These are phyloP conservation scores for Craterostigma plantagineum DNA, from an alignment of 257 asterid genomes.

Conservation along the genomic window DNA sequence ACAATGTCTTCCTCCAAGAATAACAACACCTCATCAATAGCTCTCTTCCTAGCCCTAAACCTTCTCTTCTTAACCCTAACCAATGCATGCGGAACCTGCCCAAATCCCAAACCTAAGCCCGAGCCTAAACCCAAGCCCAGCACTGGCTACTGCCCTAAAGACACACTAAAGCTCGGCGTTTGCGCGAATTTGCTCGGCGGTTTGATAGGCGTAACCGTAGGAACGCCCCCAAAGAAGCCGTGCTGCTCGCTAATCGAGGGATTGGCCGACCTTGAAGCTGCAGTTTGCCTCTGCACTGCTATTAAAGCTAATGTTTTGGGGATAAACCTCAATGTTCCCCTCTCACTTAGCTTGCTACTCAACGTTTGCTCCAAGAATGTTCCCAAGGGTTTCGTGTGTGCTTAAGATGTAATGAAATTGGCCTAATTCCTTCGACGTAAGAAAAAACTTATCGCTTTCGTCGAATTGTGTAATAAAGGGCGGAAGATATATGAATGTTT, in stretches of 20 bases:
- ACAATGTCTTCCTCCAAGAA: no score
- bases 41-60: conserved; percentile 12
- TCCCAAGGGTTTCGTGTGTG: conserved; percentile 18
- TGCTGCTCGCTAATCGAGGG: conserved; percentile 19
- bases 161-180: conserved; percentile 18
- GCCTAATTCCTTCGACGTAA: no score
- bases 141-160: conserved; percentile 14
- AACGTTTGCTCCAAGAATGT: conserved; percentile 15
- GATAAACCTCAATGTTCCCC: conserved; percentile 16
- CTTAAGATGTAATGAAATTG: no score
- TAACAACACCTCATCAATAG: no score
- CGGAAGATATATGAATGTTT: no score
- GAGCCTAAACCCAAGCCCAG: background rate
- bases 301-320: conserved; percentile 20
- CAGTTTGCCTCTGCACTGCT: conserved; percentile 26
- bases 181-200: conserved; percentile 17
- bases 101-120: conserved; percentile 7
- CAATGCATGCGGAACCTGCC: conserved; percentile 12
- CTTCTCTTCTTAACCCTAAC: conserved; percentile 9
- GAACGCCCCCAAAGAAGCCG: conserved; percentile 16
- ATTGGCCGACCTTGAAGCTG: conserved; percentile 20
- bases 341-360: conserved; percentile 17
- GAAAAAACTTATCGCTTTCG: no score
- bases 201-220: conserved; percentile 7
- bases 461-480: no score